Evolutionary conservation across 345 rosid genomes (phyloP).

Genomic region (Brassica incana): DNA sequence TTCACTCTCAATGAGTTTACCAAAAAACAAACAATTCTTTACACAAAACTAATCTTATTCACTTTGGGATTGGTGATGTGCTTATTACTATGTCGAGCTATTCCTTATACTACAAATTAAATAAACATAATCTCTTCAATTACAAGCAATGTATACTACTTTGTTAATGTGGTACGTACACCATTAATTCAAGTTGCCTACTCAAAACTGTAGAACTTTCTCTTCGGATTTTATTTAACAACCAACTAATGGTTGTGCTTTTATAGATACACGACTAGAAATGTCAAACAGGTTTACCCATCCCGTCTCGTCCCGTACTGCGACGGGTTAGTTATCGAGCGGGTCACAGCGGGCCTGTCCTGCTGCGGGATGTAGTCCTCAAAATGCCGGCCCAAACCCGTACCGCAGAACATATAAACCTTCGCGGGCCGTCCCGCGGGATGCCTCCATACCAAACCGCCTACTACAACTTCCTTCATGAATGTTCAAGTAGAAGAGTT

Average conservation of each 20-base stretch:
- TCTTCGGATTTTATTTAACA: neutral
- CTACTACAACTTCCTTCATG: too few relatives aligned
- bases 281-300: too few relatives aligned
- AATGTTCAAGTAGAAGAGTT: too few relatives aligned
- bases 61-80: conserved; percentile 43
- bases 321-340: too few relatives aligned
- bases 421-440: too few relatives aligned
- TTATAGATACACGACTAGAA: neutral
- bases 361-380: too few relatives aligned
- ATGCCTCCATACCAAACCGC: too few relatives aligned
- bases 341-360: too few relatives aligned
- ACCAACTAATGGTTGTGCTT: neutral
- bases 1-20: conserved; percentile 25
- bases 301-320: too few relatives aligned
- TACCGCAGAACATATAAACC: too few relatives aligned
- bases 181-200: neutral
- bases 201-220: conserved; percentile 4
- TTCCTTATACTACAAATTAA: neutral
- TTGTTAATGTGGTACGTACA: conserved; percentile 7
- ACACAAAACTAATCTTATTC: conserved; percentile 26
- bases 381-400: too few relatives aligned
- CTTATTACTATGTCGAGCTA: conserved; percentile 13
- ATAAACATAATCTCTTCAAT: conserved; percentile 21
- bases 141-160: conserved; percentile 28
- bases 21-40: conserved; percentile 34